Base-by-base conservation (phyloP, 805 yeast species). In the Barnettozyma wickerhamii region DNA sequence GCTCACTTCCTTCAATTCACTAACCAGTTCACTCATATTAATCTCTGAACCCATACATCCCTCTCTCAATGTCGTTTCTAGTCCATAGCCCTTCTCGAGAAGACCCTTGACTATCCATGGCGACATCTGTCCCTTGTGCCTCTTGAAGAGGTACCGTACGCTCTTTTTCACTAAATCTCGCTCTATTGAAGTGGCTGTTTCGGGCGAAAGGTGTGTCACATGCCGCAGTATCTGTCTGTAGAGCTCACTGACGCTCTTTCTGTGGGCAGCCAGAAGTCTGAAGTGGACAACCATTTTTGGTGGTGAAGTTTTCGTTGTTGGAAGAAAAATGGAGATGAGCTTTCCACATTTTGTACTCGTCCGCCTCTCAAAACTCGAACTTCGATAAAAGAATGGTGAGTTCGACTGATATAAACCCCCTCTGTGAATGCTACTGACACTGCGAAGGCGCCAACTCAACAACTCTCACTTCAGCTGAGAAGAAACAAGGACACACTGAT, bases 401-500 rank as follows among this genome's bases (percentile, higher is more conserved):
- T 23, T 10, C 15, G 7, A 4, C 7, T 28, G 19, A 18, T 27
- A 10, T 3, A 17, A 18, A 18, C 13, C 9, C 10, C 12, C 12
- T 12, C 19, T 18, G 5, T 13, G 19, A 31, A n/a, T n/a, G 6
- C 12, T 19, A 31, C 34, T 31, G 20, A 31, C 18, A 19, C n/a
- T 20, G 17, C 27, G 6, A 35, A 35, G 39, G n/a, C 49, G 24
- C 42, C 17, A 36, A 48, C 19, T 19, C 41, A 18, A 35, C 31
- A 5, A 10, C 35, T 29, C 3, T 33, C 37, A 6, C 31, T 55
- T 12, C 56, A 65, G 36, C 45, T 63, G 30, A 67, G 66, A 43
- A 53, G 71, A 42, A 60, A 62, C 37, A 51, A 64, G 5, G 57
- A 59, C 36, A 64, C 68, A 4, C 59, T 63, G 28, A 57, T 66